Conservation (phyloP, 768 basidiomycete species). For the Leccinellum luteum region DNA sequence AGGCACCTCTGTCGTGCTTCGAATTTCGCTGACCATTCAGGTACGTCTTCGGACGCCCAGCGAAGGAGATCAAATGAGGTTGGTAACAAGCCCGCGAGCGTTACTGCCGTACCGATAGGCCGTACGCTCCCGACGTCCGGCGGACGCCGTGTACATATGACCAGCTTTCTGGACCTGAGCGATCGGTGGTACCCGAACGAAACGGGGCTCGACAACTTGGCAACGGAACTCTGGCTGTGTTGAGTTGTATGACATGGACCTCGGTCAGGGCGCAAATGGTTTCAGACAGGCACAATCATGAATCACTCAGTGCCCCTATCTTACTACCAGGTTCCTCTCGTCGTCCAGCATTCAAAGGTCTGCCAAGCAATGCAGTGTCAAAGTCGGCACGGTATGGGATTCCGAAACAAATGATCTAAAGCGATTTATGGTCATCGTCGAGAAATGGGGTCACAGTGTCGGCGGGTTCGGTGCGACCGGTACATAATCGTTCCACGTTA, state of each 20-base stretch:
- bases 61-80: neutral
- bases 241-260: constrained; percentile 36
- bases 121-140: neutral
- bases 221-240: constrained; percentile 29
- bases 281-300: constrained; percentile 42
- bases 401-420: constrained; percentile 57
- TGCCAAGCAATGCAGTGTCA: constrained; percentile 27
- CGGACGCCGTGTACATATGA: neutral
- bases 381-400: constrained; percentile 46
- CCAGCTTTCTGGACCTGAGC: constrained; percentile 16
- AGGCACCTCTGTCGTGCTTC: neutral
- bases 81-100: neutral
- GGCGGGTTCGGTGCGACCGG: constrained; percentile 26
- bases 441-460: too few species aligned
- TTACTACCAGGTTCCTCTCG: constrained; percentile 10
- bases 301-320: constrained; percentile 36
- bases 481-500: neutral
- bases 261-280: constrained; percentile 32
- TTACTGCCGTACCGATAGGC: neutral
- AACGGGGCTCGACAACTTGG: constrained; percentile 7
- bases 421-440: too few species aligned
- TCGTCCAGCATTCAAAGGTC: constrained; percentile 37
- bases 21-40: neutral
- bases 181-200: constrained; percentile 25
- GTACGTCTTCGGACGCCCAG: neutral